phyloP scores from a whole-genome alignment of 352 stramenopile species.

The Phytophthora fragariaefolia region DNA sequence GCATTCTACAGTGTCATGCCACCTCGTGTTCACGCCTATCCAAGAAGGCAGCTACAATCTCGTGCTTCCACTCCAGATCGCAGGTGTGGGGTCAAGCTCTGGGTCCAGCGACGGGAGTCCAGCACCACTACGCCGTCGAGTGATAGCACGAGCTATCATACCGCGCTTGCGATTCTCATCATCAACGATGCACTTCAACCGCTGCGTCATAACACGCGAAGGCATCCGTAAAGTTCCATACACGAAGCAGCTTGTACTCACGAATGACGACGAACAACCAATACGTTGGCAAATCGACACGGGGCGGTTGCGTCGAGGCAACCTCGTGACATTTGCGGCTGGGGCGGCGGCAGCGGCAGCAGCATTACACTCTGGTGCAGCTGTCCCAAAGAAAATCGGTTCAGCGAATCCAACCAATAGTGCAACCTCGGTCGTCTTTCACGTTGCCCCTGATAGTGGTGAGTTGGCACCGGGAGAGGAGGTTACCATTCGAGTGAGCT shows the following conservation, averaged over 20 bases:
- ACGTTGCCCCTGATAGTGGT: constrained; percentile 78
- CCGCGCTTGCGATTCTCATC: constrained; percentile 78
- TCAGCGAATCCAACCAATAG: constrained; percentile 37
- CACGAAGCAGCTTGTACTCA: constrained; percentile 78
- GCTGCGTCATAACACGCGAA: constrained; percentile 87
- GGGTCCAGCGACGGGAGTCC: constrained; percentile 24
- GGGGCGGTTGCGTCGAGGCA: constrained; percentile 27
- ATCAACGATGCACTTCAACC: constrained; percentile 82
- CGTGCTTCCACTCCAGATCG: constrained; percentile 79
- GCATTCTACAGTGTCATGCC: constrained; percentile 68
- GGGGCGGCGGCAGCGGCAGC: constrained; percentile 18
- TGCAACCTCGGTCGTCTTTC: constrained; percentile 70
- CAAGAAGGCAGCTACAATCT: constrained; percentile 55
- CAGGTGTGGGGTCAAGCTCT: constrained; percentile 40
- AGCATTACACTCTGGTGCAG: constrained; percentile 1
- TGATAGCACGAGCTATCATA: constrained; percentile 60
- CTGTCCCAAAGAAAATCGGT: constrained; percentile 37
- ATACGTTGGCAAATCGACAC: constrained; percentile 88
- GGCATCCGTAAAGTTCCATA: constrained; percentile 89
- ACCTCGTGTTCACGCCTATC: constrained; percentile 79
- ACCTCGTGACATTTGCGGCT: constrained; percentile 35
- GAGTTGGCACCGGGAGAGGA: constrained; percentile 84
- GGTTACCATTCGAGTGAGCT: constrained; percentile 84
- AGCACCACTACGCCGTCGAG: constrained; percentile 42
- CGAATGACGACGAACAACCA: constrained; percentile 64